Evolutionary conservation across 768 basidiomycete species (phyloP).

Genomic region (Amanita polypyramis): DNA sequence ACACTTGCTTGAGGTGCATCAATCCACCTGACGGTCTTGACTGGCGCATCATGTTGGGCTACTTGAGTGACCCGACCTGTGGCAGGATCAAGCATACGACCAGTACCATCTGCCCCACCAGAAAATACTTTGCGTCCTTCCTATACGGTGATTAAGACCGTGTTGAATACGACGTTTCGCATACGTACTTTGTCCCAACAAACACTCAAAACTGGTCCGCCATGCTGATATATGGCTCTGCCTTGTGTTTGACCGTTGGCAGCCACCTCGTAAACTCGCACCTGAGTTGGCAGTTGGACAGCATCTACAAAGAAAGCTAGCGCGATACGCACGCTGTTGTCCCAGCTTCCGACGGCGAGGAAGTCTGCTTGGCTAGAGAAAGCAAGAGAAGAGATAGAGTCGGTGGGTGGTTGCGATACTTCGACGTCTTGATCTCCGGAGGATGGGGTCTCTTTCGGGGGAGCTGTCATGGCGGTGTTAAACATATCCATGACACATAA

Average conservation of each 20-base stretch:
- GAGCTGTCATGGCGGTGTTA: too few relatives aligned
- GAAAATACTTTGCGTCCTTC: constrained; percentile 91
- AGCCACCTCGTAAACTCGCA: constrained; percentile 87
- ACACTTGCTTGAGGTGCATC: constrained; percentile 68
- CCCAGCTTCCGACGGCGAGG: constrained; percentile 91
- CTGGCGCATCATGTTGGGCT: constrained; percentile 86
- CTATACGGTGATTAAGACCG: constrained; percentile 27
- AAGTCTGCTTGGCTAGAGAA: constrained; percentile 85
- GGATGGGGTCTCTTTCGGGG: too few relatives aligned
- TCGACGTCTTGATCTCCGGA: too few relatives aligned
- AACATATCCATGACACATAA: constrained; percentile 17
- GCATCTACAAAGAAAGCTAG: not conserved
- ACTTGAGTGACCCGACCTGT: constrained; percentile 78
- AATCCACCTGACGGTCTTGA: constrained; percentile 75
- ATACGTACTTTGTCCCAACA: constrained; percentile 81
- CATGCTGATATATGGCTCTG: constrained; percentile 85
- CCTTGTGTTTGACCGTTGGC: constrained; percentile 72
- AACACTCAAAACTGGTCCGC: constrained; percentile 79
- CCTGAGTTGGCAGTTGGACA: constrained; percentile 42
- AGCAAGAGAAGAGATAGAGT: constrained; percentile 73
- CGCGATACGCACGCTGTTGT: constrained; percentile 59
- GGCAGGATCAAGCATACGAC: constrained; percentile 86
- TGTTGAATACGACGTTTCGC: constrained; percentile 4
- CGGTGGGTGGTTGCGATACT: constrained; percentile 30
- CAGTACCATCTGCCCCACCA: constrained; percentile 90